These are phyloP conservation scores for Durio zibethinus DNA, from an alignment of 345 rosid genomes.

Conservation along the genomic window DNA sequence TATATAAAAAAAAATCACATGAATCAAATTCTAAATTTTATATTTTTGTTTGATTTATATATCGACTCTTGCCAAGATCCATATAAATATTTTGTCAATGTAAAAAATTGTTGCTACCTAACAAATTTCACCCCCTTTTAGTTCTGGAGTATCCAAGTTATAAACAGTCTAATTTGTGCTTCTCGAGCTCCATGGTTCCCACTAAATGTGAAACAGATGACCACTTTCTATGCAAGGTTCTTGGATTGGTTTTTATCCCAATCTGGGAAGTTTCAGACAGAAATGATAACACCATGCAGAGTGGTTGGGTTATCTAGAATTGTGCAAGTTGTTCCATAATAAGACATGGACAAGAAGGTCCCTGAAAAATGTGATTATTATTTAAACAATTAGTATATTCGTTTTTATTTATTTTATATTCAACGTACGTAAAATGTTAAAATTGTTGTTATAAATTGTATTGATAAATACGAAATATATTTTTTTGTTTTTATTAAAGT, in stretches of 20 bases:
- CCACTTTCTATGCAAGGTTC: neutral
- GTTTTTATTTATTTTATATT: no score
- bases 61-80: neutral
- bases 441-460: no score
- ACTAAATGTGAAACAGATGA: neutral
- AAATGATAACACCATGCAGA: neutral
- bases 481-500: no score
- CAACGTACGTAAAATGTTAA: no score
- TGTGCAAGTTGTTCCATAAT: neutral
- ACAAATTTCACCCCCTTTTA: neutral
- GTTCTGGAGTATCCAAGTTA: neutral
- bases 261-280: constrained; percentile 4
- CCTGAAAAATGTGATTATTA: neutral
- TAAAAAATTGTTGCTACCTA: neutral
- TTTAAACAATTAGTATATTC: no score
- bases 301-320: neutral
- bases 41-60: no score
- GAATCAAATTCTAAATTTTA: no score
- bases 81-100: neutral
- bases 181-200: neutral
- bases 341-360: neutral
- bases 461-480: no score
- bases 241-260: neutral
- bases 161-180: neutral
- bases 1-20: no score